phyloP scores from a whole-genome alignment of 345 rosid species.

The Abelmoschus esculentus region DNA sequence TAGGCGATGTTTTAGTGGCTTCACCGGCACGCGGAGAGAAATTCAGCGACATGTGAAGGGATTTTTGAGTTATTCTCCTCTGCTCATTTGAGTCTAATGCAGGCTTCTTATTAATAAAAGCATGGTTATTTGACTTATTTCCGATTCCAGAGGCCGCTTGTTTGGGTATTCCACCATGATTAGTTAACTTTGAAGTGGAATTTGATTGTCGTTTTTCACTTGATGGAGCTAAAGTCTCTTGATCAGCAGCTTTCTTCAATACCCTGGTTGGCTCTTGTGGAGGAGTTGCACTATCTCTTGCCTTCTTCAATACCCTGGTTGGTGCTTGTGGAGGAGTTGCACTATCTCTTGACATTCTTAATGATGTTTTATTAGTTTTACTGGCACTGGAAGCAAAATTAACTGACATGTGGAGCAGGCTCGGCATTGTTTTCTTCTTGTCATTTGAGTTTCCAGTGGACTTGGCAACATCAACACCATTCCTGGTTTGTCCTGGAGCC shows the following conservation, averaged over 20 bases:
- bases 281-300: constrained; percentile 24
- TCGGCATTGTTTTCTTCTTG: constrained; percentile 24
- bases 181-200: neutral
- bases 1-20: constrained; percentile 28
- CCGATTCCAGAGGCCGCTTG: constrained; percentile 24
- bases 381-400: constrained; percentile 28
- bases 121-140: constrained; percentile 4
- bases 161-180: constrained; percentile 13
- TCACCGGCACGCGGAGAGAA: constrained; percentile 27
- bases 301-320: constrained; percentile 19
- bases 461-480: constrained; percentile 15
- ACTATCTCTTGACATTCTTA: constrained; percentile 25
- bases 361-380: constrained; percentile 26
- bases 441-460: constrained; percentile 5
- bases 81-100: constrained; percentile 18
- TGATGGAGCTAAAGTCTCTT: constrained; percentile 6
- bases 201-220: constrained; percentile 1
- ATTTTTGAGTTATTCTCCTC: constrained; percentile 32
- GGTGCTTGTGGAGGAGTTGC: constrained; percentile 20
- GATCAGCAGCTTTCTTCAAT: constrained; percentile 12
- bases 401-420: constrained; percentile 38
- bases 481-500: constrained; percentile 7
- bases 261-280: constrained; percentile 26
- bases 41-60: constrained; percentile 42
- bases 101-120: constrained; percentile 18